These are phyloP conservation scores for Solidago caesia DNA, from an alignment of 129 eudicot genomes.

Conservation along the genomic window DNA sequence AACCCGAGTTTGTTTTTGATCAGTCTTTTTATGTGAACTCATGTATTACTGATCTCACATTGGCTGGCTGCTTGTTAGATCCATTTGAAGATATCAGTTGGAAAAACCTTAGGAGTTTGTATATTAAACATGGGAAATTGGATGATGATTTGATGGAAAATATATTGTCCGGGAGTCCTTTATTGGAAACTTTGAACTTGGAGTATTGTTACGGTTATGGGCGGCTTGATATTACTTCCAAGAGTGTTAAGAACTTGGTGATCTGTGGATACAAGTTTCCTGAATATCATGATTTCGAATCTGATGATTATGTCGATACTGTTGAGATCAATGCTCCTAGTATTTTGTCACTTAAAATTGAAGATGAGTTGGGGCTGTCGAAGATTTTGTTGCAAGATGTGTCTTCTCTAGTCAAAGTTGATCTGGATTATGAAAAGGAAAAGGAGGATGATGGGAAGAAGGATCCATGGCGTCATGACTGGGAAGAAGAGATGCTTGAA, in stretches of 20 bases:
- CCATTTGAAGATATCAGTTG: not conserved
- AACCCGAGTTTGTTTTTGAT: not conserved
- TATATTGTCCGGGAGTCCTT: too few relatives aligned
- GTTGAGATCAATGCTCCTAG: not conserved
- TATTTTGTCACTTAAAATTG: conserved; percentile 22
- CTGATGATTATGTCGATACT: too few relatives aligned
- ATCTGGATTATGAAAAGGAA: conserved; percentile 1
- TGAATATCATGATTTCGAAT: too few relatives aligned
- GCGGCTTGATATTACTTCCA: too few relatives aligned
- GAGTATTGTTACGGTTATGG: too few relatives aligned
- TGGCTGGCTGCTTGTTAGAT: not conserved
- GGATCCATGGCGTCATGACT: not conserved
- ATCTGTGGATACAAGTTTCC: too few relatives aligned
- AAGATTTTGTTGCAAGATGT: conserved; percentile 28
- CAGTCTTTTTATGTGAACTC: not conserved
- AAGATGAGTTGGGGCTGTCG: not conserved
- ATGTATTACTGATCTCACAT: not conserved
- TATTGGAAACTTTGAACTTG: too few relatives aligned
- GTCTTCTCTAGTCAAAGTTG: conserved; percentile 24
- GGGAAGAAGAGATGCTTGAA: conserved; percentile 29
- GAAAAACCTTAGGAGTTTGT: not conserved
- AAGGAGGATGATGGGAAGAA: not conserved
- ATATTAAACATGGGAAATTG: too few relatives aligned
- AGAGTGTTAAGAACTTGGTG: too few relatives aligned
- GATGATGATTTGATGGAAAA: too few relatives aligned